Conservation (phyloP, 768 basidiomycete genomes). For the Daedalea quercina region DNA sequence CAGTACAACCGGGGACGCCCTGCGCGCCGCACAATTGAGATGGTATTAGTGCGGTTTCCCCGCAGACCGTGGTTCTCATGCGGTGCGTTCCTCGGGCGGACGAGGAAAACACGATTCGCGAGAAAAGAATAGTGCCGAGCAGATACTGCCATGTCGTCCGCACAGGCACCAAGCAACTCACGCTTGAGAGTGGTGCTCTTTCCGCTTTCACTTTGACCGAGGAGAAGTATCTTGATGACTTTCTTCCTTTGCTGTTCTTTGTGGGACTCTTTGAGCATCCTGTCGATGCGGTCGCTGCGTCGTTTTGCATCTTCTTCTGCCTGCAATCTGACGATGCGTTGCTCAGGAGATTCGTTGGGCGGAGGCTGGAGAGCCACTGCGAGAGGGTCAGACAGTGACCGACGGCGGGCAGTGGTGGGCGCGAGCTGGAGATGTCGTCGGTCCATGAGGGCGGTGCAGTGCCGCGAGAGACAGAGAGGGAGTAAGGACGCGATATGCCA, state of each 20-base stretch:
- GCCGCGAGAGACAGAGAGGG: neutral
- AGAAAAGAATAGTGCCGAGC: neutral
- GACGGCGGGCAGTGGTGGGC: conserved; percentile 21
- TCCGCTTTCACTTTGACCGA: conserved; percentile 86
- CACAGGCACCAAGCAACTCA: conserved; percentile 37
- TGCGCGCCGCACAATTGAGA: no score
- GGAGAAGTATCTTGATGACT: conserved; percentile 70
- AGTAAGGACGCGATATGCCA: neutral
- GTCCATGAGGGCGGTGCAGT: neutral
- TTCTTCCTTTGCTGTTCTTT: conserved; percentile 53
- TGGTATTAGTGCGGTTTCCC: no score
- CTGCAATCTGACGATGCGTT: conserved; percentile 58
- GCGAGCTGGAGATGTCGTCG: conserved; percentile 1
- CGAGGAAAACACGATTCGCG: no score
- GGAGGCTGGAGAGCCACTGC: conserved; percentile 63
- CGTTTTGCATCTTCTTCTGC: conserved; percentile 68
- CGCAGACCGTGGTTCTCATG: no score
- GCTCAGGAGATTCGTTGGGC: conserved; percentile 58
- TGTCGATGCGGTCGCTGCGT: conserved; percentile 73
- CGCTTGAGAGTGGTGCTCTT: conserved; percentile 87
- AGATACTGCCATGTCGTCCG: neutral
- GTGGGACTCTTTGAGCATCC: conserved; percentile 63
- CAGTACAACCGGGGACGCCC: no score
- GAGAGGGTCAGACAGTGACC: conserved; percentile 64
- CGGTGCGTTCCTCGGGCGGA: no score